Percentiles rank a stretch among this genome's conserved stretches.
phyloP scores from a whole-genome alignment of 176 grass and related monocot genomes.

The Eragrostis nindensis region DNA sequence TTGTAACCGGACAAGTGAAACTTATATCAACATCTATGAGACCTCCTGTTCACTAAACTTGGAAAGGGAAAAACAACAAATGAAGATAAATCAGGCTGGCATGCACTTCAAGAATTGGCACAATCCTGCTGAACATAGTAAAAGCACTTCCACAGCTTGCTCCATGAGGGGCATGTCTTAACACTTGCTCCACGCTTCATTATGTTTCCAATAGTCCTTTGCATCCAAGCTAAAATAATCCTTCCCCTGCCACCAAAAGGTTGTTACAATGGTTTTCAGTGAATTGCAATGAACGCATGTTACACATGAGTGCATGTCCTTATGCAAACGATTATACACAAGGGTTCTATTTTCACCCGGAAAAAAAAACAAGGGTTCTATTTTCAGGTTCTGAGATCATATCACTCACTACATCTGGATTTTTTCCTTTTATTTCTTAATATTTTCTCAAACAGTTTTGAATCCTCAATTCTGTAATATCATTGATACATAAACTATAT shows the following conservation, averaged over 20 bases:
- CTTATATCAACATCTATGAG: neutral
- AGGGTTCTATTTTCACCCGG: too few relatives aligned
- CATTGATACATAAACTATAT: neutral
- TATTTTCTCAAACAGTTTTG: neutral
- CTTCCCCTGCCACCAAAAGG: slow-evolving; percentile 48
- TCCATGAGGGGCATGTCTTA: neutral
- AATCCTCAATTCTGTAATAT: neutral
- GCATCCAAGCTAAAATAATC: slow-evolving; percentile 40
- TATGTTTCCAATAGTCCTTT: neutral
- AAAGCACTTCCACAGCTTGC: neutral
- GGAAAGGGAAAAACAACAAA: neutral
- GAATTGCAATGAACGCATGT: neutral
- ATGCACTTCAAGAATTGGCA: neutral
- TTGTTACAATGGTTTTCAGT: neutral
- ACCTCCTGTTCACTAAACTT: neutral
- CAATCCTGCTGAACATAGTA: neutral
- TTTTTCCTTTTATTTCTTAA: neutral
- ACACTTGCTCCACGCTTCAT: neutral
- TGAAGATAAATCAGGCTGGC: neutral
- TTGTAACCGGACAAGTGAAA: neutral
- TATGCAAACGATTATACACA: slow-evolving; percentile 1
- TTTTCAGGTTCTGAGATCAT: neutral
- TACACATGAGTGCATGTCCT: slow-evolving; percentile 3
- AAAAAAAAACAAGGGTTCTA: too few relatives aligned
- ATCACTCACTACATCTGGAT: neutral